Evolutionary conservation across 768 basidiomycete species (phyloP).

Genomic region (Erythrobasidium yunnanense): DNA sequence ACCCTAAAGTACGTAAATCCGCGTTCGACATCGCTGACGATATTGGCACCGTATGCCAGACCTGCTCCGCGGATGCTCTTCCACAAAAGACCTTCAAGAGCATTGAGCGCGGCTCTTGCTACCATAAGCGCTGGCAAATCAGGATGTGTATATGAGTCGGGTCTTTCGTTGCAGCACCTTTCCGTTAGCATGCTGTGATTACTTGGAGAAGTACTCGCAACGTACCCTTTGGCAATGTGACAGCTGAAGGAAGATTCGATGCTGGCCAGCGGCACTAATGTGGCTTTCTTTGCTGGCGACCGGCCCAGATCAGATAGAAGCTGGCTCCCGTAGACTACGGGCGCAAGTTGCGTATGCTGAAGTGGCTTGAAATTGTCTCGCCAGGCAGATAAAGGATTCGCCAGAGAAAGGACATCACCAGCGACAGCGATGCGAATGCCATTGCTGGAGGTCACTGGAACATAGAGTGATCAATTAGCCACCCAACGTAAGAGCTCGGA

Average conservation of each 20-base stretch:
- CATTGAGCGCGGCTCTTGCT: conserved; percentile 77
- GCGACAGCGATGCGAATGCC: conserved; percentile 78
- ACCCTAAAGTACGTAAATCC: conserved; percentile 32
- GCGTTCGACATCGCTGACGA: conserved; percentile 33
- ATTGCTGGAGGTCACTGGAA: conserved; percentile 65
- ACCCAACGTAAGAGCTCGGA: not conserved
- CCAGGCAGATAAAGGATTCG: conserved; percentile 65
- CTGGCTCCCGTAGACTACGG: conserved; percentile 56
- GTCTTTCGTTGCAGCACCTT: not conserved
- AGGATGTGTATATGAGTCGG: conserved; percentile 48
- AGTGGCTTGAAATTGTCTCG: conserved; percentile 57
- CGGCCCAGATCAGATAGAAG: conserved; percentile 66
- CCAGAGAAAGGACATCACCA: conserved; percentile 66
- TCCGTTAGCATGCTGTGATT: not conserved
- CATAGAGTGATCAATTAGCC: not conserved
- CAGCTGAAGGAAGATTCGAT: conserved; percentile 84
- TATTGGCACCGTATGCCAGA: conserved; percentile 52
- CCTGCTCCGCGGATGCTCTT: conserved; percentile 71
- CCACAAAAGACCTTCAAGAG: conserved; percentile 90
- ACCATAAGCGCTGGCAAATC: conserved; percentile 76
- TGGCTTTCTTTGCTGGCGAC: conserved; percentile 64
- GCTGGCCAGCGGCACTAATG: conserved; percentile 77
- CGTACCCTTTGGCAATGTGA: conserved; percentile 65
- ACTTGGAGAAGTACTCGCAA: conserved; percentile 49
- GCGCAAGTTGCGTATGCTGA: conserved; percentile 49